These are phyloP conservation scores for Creolimax fragrantissima DNA, from an alignment of 78 protist genomes.

Conservation along the genomic window DNA sequence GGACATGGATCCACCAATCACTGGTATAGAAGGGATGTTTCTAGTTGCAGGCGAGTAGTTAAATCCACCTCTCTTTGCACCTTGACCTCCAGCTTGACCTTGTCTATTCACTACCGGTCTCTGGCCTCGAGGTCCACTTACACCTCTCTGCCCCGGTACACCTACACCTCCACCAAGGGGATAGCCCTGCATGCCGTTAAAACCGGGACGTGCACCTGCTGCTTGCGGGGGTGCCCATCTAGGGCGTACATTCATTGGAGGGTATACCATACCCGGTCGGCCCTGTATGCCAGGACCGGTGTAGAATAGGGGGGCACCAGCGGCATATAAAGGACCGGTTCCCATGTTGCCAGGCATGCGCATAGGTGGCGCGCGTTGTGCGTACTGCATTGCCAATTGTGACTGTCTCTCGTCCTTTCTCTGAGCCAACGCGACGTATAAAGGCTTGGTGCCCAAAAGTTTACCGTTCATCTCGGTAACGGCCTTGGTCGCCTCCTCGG, in stretches of 20 bases:
- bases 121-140: not conserved
- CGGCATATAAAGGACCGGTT: not conserved
- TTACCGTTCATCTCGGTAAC: slow-evolving; percentile 89
- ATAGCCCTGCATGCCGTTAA: not conserved
- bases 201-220: slow-evolving; percentile 16
- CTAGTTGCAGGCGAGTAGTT: not conserved
- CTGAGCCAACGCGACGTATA: slow-evolving; percentile 91
- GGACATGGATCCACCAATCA: not conserved
- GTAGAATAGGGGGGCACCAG: not conserved
- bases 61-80: not conserved
- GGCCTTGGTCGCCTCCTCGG: slow-evolving; percentile 92
- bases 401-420: slow-evolving; percentile 75
- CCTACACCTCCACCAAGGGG: not conserved
- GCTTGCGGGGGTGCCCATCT: not conserved
- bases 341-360: slow-evolving; percentile 17
- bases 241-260: not conserved
- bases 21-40: not conserved
- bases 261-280: slow-evolving; percentile 9
- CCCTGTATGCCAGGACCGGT: not conserved
- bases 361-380: slow-evolving; percentile 29
- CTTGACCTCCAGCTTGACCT: not conserved
- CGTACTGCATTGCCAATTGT: slow-evolving; percentile 66
- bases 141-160: not conserved
- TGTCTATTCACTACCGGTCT: not conserved
- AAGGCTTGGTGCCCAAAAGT: slow-evolving; percentile 75